phyloP scores from a whole-genome alignment of 805 yeast species.

The Pichia heedii region DNA sequence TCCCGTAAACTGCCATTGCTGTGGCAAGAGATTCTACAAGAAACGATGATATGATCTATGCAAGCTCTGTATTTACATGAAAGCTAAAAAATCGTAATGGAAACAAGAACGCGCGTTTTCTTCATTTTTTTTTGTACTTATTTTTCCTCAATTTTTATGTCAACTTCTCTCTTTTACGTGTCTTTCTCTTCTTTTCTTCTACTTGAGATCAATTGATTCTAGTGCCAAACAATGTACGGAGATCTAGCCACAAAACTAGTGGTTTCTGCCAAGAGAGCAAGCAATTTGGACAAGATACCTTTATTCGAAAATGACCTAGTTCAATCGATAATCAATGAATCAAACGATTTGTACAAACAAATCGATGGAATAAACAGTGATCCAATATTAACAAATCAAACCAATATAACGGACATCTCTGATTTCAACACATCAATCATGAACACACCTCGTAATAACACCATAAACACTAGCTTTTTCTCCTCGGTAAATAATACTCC shows the following conservation, averaged over 20 bases:
- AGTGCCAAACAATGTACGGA: conserved; percentile 73
- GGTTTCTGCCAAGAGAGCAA: conserved; percentile 75
- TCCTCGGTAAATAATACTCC: conserved; percentile 6
- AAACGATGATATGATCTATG: too few species aligned
- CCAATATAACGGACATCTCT: neutral
- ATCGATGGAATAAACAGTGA: conserved; percentile 28
- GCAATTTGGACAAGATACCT: conserved; percentile 55
- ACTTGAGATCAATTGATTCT: too few species aligned
- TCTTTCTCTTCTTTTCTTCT: too few species aligned
- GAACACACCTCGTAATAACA: conserved; percentile 3
- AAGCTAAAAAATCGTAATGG: too few species aligned
- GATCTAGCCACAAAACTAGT: conserved; percentile 78
- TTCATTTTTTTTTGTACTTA: too few species aligned
- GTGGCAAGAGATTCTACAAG: too few species aligned
- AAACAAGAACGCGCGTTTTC: too few species aligned
- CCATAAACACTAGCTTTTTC: conserved; percentile 1
- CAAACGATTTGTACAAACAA: conserved; percentile 49
- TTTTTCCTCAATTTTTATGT: too few species aligned
- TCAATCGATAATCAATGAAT: conserved; percentile 62
- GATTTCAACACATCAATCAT: neutral
- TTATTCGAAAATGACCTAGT: conserved; percentile 65
- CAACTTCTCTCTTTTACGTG: too few species aligned
- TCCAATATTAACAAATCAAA: conserved; percentile 10
- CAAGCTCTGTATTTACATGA: too few species aligned
- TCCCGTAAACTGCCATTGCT: conserved; percentile 5